phyloP scores from a whole-genome alignment of 2,329 filamentous ascomycete species.

The Furcasterigmium furcatum region DNA sequence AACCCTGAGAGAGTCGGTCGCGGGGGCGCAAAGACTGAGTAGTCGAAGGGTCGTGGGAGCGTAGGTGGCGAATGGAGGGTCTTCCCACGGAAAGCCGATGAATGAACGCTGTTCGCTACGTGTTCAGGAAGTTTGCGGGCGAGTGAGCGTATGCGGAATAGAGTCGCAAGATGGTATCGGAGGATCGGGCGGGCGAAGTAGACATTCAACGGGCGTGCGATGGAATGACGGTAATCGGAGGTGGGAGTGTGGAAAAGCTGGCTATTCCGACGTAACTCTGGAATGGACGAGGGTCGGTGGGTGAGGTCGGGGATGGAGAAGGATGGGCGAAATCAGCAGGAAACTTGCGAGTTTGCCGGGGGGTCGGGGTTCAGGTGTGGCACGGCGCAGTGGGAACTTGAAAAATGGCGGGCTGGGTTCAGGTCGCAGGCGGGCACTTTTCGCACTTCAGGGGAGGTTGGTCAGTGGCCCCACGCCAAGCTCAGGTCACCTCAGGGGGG shows the following conservation, averaged over 20 bases:
- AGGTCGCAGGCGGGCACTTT: neutral
- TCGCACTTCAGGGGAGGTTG: neutral
- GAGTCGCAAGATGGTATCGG: no score
- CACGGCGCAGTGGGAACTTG: neutral
- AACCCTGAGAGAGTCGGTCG: neutral
- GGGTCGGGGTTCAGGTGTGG: neutral
- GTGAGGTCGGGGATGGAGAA: neutral
- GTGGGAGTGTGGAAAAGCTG: neutral
- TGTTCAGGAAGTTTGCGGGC: constrained; percentile 1
- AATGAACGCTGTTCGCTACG: constrained; percentile 10
- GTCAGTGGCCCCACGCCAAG: neutral
- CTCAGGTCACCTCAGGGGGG: neutral
- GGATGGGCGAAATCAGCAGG: constrained; percentile 1
- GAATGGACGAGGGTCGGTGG: neutral
- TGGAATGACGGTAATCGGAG: constrained; percentile 1
- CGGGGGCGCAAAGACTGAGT: neutral
- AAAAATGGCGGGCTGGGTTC: neutral
- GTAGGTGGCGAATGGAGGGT: neutral
- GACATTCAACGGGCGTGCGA: neutral
- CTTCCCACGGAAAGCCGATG: constrained; percentile 3
- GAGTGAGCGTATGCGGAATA: no score
- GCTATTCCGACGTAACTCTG: neutral
- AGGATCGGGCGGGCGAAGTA: no score
- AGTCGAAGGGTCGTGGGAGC: neutral
- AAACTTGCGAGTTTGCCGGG: neutral